Evolutionary conservation across 306 rosid genomes (phyloP), one percentile per base, ranked within the genome.

Genomic region (Pyrus pyrifolia): DNA sequence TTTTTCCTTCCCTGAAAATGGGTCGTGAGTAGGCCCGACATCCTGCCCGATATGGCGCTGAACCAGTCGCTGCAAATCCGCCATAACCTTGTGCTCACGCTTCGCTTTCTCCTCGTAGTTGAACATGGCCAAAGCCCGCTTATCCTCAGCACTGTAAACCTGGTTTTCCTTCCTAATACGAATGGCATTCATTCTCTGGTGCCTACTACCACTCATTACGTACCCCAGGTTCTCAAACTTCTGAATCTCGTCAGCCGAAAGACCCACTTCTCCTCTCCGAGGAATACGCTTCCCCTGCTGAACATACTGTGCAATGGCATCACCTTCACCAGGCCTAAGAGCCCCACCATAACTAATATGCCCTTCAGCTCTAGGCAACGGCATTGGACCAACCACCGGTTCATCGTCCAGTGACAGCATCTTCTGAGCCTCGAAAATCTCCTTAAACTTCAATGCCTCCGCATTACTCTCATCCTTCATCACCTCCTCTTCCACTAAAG

Each of bases 311-410:
- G 97, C 97, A 77, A 92, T 95, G 61, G 99, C 99, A 70, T 95
- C 97, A 71, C 99, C 99, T 85, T 95, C 99, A 62, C 99, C 99
- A 0, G 99, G 97, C 82, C 99, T 85, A 75, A 95, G 97, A 1
- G 99, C 99, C 21, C 99, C 99, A 81, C 99, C 99, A 80, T 95
- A 92, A 79, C 97, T 95, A n/a, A 95, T 92, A 81, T 92, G 97
- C 53, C 97, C 99, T 80, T 95, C 99, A 4, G 97, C 93, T 86
- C 87, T 90, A 0, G 99, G 99, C 87, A 95, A 73, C 0, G 99
- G 99, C 86, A 84, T 83, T 46, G 99, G 99, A 72, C 99, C 99
- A 79, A 95, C 97, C n/a, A 83, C 11, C 3, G 87, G 85, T 62
- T 92, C 97, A 18, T 82, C 70, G 76, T 95, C 97, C 86, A 89